phyloP scores from a whole-genome alignment of 768 basidiomycete species.

The Amanita exitialis region DNA sequence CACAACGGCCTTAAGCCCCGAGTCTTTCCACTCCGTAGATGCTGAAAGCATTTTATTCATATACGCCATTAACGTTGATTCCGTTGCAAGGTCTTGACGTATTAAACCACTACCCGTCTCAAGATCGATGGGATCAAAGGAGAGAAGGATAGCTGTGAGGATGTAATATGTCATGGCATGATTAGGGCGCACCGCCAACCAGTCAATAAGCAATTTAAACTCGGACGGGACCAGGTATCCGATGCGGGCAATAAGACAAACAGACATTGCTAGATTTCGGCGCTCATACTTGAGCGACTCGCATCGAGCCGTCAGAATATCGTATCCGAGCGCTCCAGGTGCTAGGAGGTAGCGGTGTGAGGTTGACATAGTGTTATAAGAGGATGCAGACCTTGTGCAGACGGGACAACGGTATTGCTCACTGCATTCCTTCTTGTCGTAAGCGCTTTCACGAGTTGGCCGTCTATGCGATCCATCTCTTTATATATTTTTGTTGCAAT shows the following conservation, averaged over 20 bases:
- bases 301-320: slow-evolving; percentile 57
- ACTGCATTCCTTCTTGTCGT: slow-evolving; percentile 52
- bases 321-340: slow-evolving; percentile 45
- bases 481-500: slow-evolving; percentile 49
- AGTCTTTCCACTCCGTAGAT: slow-evolving; percentile 54
- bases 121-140: slow-evolving; percentile 60
- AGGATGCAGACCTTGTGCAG: slow-evolving; percentile 39
- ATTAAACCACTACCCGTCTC: slow-evolving; percentile 29
- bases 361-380: background rate
- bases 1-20: slow-evolving; percentile 60
- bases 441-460: slow-evolving; percentile 42
- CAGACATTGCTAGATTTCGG: slow-evolving; percentile 50
- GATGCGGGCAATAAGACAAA: slow-evolving; percentile 53
- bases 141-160: slow-evolving; percentile 51
- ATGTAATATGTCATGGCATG: slow-evolving; percentile 64
- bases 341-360: slow-evolving; percentile 18
- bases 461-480: slow-evolving; percentile 52
- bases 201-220: slow-evolving; percentile 55
- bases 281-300: slow-evolving; percentile 71
- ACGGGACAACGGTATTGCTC: slow-evolving; percentile 46
- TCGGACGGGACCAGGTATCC: slow-evolving; percentile 54
- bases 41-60: slow-evolving; percentile 52
- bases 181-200: slow-evolving; percentile 56
- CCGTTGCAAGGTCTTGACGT: slow-evolving; percentile 39
- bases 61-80: slow-evolving; percentile 35